Conservation (phyloP, 768 basidiomycete species). For the Boletales sp. region DNA sequence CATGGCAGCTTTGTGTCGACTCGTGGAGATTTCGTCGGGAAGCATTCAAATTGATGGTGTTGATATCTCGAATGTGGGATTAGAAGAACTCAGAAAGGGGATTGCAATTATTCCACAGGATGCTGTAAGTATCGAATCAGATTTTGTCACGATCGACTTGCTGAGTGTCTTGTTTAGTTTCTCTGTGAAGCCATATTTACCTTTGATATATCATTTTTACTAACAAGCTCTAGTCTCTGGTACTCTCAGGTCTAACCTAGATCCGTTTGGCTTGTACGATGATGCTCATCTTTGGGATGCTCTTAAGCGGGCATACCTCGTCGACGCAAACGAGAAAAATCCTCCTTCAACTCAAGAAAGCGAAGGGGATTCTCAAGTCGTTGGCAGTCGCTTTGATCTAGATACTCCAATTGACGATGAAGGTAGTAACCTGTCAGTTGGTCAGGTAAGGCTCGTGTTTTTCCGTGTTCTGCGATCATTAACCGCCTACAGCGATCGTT, state of each 20-base stretch:
- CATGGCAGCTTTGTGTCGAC: conserved; percentile 81
- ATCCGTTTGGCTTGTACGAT: conserved; percentile 80
- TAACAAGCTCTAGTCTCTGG: conserved; percentile 54
- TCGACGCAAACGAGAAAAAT: conserved; percentile 44
- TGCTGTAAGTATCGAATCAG: conserved; percentile 19
- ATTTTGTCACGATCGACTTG: not conserved
- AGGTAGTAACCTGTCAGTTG: conserved; percentile 79
- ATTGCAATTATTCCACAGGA: conserved; percentile 87
- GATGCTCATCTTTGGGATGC: conserved; percentile 88
- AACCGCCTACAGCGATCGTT: conserved; percentile 56
- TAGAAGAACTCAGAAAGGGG: conserved; percentile 64
- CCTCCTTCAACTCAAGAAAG: conserved; percentile 28
- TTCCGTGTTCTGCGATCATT: too few relatives aligned
- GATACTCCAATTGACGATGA: conserved; percentile 86
- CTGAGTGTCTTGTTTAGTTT: conserved; percentile 27
- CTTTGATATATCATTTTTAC: conserved; percentile 3
- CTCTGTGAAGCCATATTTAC: conserved; percentile 27
- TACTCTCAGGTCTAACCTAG: conserved; percentile 81
- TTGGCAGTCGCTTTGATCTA: conserved; percentile 62
- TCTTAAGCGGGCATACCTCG: conserved; percentile 76
- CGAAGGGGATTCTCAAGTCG: conserved; percentile 37
- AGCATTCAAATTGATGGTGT: conserved; percentile 76
- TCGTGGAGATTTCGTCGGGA: conserved; percentile 78
- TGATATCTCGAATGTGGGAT: conserved; percentile 79
- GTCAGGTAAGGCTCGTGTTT: conserved; percentile 30